Conservation (phyloP, 306 rosid species). For the Malus orientalis region DNA sequence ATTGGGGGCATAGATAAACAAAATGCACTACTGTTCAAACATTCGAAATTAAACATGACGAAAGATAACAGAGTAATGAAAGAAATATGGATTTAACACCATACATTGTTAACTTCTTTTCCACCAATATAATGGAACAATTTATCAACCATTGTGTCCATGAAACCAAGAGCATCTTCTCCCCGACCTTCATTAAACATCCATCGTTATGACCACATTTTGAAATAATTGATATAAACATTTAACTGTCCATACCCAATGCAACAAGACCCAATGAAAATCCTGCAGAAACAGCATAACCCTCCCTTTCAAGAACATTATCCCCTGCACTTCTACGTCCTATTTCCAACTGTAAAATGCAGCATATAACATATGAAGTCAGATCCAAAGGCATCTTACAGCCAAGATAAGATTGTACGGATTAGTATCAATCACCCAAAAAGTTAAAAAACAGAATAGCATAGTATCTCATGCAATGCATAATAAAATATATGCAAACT, state of each 20-base stretch:
- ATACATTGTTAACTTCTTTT: conserved; percentile 63
- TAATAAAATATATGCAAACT: not conserved
- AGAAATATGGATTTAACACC: conserved; percentile 20
- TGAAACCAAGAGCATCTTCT: conserved; percentile 74
- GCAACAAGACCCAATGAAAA: conserved; percentile 94
- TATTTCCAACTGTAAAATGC: conserved; percentile 64
- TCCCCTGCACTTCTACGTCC: conserved; percentile 96
- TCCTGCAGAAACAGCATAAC: conserved; percentile 97
- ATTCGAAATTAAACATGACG: conserved; percentile 4
- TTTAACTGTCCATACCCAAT: conserved; percentile 49
- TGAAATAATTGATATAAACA: conserved; percentile 1
- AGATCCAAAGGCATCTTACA: conserved; percentile 8
- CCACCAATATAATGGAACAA: conserved; percentile 80
- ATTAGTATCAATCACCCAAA: not conserved
- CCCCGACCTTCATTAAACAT: conserved; percentile 73
- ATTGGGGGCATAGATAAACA: not conserved
- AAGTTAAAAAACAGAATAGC: not conserved
- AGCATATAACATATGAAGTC: not conserved
- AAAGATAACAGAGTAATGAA: not conserved
- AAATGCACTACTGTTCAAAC: not conserved
- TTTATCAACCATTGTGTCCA: conserved; percentile 68
- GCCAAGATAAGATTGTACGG: not conserved
- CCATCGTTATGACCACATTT: conserved; percentile 24
- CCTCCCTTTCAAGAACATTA: conserved; percentile 97
- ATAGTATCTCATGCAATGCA: not conserved